phyloP scores from a whole-genome alignment of 129 eudicot species.

The Chrysanthemum makinoi region DNA sequence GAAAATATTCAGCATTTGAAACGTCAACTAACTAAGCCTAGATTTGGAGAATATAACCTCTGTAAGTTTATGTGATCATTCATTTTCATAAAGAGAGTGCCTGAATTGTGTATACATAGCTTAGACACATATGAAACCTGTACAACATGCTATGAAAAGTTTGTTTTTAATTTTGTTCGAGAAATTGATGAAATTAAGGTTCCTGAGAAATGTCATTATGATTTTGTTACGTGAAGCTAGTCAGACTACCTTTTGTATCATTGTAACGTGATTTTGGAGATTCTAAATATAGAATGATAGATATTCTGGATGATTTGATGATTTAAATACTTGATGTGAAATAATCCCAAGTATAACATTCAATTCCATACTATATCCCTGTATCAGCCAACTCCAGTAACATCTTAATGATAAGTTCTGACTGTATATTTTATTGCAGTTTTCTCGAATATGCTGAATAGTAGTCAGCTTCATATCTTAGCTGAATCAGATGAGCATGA shows the following conservation, averaged over 20 bases:
- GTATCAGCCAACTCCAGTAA: slow-evolving; percentile 1
- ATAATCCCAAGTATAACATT: neutral
- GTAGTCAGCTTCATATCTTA: slow-evolving; percentile 83
- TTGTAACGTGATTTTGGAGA: no score
- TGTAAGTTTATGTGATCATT: slow-evolving; percentile 52
- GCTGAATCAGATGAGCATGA: slow-evolving; percentile 98
- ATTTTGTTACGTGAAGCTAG: no score
- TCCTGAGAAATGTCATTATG: no score
- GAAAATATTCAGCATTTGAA: slow-evolving; percentile 73
- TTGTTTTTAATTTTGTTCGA: no score
- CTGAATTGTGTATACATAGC: no score
- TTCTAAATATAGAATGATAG: no score
- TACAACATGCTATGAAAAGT: no score
- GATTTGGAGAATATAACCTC: slow-evolving; percentile 96
- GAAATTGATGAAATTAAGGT: no score
- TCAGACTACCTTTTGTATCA: no score
- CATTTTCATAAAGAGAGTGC: neutral
- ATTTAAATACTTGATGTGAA: slow-evolving; percentile 16
- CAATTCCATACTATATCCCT: neutral
- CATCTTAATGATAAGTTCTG: slow-evolving; percentile 13
- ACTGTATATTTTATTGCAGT: slow-evolving; percentile 33
- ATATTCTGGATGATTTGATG: no score
- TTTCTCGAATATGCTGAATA: slow-evolving; percentile 91
- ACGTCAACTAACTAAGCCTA: slow-evolving; percentile 85
- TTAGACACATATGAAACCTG: no score